Evolutionary conservation across 768 basidiomycete species (phyloP), one percentile per base, ranked within the genome.

Genomic region (Termitomyces sp.): DNA sequence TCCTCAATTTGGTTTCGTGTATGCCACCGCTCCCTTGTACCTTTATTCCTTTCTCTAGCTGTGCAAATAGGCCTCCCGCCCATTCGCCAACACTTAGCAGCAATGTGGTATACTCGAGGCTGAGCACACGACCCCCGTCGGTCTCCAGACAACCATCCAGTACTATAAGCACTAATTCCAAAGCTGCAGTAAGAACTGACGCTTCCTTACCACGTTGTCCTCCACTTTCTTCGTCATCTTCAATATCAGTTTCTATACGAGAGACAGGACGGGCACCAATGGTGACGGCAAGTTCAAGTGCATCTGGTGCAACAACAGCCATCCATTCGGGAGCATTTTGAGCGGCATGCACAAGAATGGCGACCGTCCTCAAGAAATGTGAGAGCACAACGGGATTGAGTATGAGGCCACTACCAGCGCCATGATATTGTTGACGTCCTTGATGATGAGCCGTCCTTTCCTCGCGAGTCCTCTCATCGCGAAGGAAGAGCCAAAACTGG

Each of bases 401-500:
- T 56, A 98, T 80, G 64, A 96, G 82, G 0, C 91, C 91, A 0
- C 91, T 88, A 10, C 92, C 93, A 0, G 89, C 84, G 1, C 89
- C 84, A 16, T 80, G 79, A 66, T 91, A 93, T 55, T 78, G 78
- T 44, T 79, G 70, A 30, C 85, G 69, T n/a, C 75, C 75, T 30
- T 80, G 73, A n/a, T 77, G 77, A 43, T 79, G 79, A 2, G 82
- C 78, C 2, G 88, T 88, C 44, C 91, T 81, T 54, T 84, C 81
- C 67, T 93, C 90, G 40, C 92, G 81, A 2, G 82, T 79, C 64
- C 90, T 86, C 66, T 91, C 87, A 65, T 96, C 93, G 7, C 91
- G 84, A 48, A 97, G 82, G 74, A 95, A 93, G n/a, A 81, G 68
- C 95, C 95, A 99, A 73, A 98, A 97, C n/a, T 88, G 84, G 65